A percentile compares a stretch with the other conserved stretches of the same genome.
These are phyloP conservation scores for Nadsonia commutata DNA, from an alignment of 1,139 yeast species.

Conservation along the genomic window DNA sequence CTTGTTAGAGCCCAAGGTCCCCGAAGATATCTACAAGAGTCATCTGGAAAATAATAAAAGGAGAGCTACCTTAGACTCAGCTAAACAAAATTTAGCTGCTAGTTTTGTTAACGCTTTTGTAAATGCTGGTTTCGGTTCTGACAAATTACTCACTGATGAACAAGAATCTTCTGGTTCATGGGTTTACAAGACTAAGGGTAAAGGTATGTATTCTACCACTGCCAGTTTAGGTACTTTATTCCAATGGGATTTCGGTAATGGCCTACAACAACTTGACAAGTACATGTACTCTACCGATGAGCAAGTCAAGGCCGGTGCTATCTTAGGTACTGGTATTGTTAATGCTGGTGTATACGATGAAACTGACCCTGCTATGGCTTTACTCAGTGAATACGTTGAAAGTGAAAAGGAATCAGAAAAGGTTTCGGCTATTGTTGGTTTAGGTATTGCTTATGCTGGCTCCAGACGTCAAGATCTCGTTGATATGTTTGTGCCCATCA, in stretches of 20 bases:
- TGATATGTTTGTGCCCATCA: conserved; percentile 67
- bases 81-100: conserved; percentile 91
- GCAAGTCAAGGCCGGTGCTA: conserved; percentile 90
- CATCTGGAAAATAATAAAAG: conserved; percentile 62
- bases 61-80: conserved; percentile 67
- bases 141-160: conserved; percentile 42
- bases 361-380: conserved; percentile 79
- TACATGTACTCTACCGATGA: conserved; percentile 76
- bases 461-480: conserved; percentile 76
- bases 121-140: conserved; percentile 82
- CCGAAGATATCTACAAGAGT: conserved; percentile 87
- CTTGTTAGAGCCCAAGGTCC: conserved; percentile 76
- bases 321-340: conserved; percentile 90
- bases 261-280: conserved; percentile 79
- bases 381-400: conserved; percentile 63
- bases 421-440: conserved; percentile 69
- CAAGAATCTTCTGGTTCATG: conserved; percentile 54
- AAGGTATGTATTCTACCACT: conserved; percentile 87
- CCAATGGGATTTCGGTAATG: conserved; percentile 86
- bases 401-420: conserved; percentile 39
- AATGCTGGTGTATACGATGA: conserved; percentile 93
- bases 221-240: conserved; percentile 84
- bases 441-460: conserved; percentile 93
- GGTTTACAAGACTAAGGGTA: conserved; percentile 86
- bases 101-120: conserved; percentile 85